Evolutionary conservation across 495 filamentous ascomycete genomes (phyloP), one percentile per base, ranked within the genome.

Genomic region (Evernia prunastri): DNA sequence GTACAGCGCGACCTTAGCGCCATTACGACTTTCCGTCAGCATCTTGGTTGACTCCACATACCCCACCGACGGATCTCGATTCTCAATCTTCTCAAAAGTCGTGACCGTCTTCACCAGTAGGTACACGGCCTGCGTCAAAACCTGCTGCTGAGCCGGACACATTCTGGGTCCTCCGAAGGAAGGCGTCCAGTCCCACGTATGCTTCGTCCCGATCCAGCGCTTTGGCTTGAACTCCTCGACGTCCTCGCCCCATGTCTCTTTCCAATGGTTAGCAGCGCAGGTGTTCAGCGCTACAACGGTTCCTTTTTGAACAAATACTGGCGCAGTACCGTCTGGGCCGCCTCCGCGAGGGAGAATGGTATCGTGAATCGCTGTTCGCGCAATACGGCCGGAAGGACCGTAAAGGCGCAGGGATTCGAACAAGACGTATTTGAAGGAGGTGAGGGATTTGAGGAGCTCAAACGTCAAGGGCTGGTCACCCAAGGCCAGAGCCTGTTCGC

Each of bases 141-240:
- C 86, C 67, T 83, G 84, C 67, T 85, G 82, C 72, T 85, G 73
- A 15, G 75, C 75, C 47, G 82, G 70, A 75, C 76, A 76, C 54
- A 86, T 83, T 18, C 86, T 75, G 0, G 86, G 85, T 1, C 86
- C 85, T 2, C 84, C 84, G 57, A 80, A 81, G 68, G 88, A 88
- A 0, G 86, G 86, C 42, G 87, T 65, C 68, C 82, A 88, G 51
- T 84, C 79, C 81, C 80, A 86, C 12, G 77, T 80, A 42, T 72
- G 73, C 20, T 76, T 63, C 11, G 69, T 33, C 15, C 53, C 63
- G 33, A 66, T 61, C 67, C 61, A 71, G 57, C 66, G 39, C 36
- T 68, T 51, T 17, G 63, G 67, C 49, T 58, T 65, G 53, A 71
- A 71, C 17, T 67, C 59, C 17, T 71, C 72, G 68, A 71, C 69